Conservation (phyloP, 495 filamentous ascomycete genomes). For the Penicillium salamii region DNA sequence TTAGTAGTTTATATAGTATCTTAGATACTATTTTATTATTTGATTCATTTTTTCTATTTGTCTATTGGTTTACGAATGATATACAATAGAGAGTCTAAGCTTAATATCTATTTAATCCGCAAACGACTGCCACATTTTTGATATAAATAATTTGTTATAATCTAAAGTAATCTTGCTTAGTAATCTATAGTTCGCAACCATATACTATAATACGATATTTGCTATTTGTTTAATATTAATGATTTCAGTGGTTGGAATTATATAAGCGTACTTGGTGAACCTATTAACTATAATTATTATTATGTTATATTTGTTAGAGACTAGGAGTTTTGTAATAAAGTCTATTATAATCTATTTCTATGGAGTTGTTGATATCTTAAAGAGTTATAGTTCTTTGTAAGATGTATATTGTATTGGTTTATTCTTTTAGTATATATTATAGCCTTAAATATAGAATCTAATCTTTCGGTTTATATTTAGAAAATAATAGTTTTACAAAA, state of each 20-base stretch:
- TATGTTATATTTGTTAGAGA: slow-evolving; percentile 2
- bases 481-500: slow-evolving; percentile 7
- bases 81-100: slow-evolving; percentile 2
- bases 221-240: not conserved
- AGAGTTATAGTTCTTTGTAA: slow-evolving; percentile 11
- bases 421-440: not conserved
- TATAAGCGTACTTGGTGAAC: slow-evolving; percentile 1
- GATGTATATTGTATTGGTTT: slow-evolving; percentile 2
- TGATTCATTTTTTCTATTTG: slow-evolving; percentile 9
- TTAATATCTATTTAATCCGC: not conserved
- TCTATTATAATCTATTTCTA: slow-evolving; percentile 21
- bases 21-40: slow-evolving; percentile 7
- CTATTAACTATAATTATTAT: slow-evolving; percentile 4
- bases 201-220: not conserved
- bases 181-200: not conserved
- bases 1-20: slow-evolving; percentile 10
- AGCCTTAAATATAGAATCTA: slow-evolving; percentile 10
- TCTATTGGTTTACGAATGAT: slow-evolving; percentile 7
- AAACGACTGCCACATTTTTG: not conserved
- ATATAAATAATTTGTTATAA: not conserved
- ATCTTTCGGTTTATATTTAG: slow-evolving; percentile 1
- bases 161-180: not conserved
- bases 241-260: slow-evolving; percentile 1
- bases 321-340: slow-evolving; percentile 15
- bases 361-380: not conserved